Base-by-base conservation (phyloP, 2,329 filamentous ascomycete species). In the Cladosporium sp. region DNA sequence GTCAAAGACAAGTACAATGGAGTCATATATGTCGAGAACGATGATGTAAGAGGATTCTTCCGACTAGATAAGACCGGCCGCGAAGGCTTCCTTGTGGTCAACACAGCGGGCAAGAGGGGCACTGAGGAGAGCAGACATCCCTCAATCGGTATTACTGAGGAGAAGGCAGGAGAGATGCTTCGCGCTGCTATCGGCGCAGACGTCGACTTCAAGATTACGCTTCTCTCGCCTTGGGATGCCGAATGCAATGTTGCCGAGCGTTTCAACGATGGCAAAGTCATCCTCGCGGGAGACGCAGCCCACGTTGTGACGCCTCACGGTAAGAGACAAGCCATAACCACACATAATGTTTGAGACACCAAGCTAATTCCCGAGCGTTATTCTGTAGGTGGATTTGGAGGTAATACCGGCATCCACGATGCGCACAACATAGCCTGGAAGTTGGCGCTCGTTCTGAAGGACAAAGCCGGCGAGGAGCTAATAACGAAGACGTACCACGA, bases 301-400 rank as follows among this genome's bases (percentile, higher is more conserved):
- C 60, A 62, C 30, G 38, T 38, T 17, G 36, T 56, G 15, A 42
- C 60, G 15, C 60, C 60, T 8, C 28, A 38, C 37, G 51, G 56
- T 50, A 50, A 19, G 45, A 50, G 11, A 36, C 45, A 34, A 50
- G n/a, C n/a, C 17, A 50, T 36, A 50, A 19, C 45, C 15, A 50
- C 11, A 17, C 17, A 19, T 17, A 14, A 36, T 50, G 25, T 36
- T 36, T 36, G 45, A 50, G 28, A 47, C n/a, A 14, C 45, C 82
- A 84, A 64, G 83, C 82, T 1, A 81, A 50, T 25, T 50, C 36
- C 25, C 19, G 28, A 12, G 3, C 28, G 36, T 17, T 25, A 36
- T 36, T 34, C 15, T 50, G 28, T 50, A 50, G 45, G 45, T 17
- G 45, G 45, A 19, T 50, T 50, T 15, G 45, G 45, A 50, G 45